Base-by-base conservation (phyloP, 129 eudicot species). In the Saposhnikovia divaricata region DNA sequence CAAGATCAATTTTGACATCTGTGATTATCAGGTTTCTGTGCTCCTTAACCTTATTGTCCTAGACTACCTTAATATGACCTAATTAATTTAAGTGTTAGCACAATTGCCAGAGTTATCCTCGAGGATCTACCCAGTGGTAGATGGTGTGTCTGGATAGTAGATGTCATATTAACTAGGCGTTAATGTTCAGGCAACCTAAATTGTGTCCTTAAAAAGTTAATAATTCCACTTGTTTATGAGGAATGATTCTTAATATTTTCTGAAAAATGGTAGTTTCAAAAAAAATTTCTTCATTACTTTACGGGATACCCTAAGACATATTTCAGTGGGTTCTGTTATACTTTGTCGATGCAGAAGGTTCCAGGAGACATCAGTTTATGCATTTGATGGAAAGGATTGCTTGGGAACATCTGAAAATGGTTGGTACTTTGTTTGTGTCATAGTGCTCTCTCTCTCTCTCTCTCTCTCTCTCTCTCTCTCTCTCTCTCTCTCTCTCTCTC, bases 301-400 rank as follows among this genome's bases (percentile, higher is more conserved):
- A 53, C 61, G 19, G 25, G 19, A 16, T 19, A 7, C 61, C 61
- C n/a, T 5, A 4, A 9, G 61, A 53, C 23, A 53, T 53, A 53
- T 53, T 77, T 80, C 46, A 38, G 71, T 27, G 27, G 19, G 28
- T 72, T 77, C 46, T 72, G 10, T 77, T 38, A 75, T 55, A n/a
- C 44, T 18, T 78, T 75, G 79, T 50, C 71, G 73, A 46, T 84
- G 84, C 93, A 93, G 98, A 86, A 77, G 85, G 57, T 93, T 91
- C 79, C 90, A 84, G 23, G 85, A 89, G 79, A 78, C 73, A 12
- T 48, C 82, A 39, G 80, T 55, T 57, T 74, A 83, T 42, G 59
- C 74, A 75, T 75, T 27, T 46, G n/a, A 51, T 37, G 84, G 82
- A 77, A 82, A 80, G 1, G 79, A 84, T 82, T 63, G 51, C 72